Evolutionary conservation across 2,329 filamentous ascomycete species (phyloP).

Genomic region (Microsporum audouinii): DNA sequence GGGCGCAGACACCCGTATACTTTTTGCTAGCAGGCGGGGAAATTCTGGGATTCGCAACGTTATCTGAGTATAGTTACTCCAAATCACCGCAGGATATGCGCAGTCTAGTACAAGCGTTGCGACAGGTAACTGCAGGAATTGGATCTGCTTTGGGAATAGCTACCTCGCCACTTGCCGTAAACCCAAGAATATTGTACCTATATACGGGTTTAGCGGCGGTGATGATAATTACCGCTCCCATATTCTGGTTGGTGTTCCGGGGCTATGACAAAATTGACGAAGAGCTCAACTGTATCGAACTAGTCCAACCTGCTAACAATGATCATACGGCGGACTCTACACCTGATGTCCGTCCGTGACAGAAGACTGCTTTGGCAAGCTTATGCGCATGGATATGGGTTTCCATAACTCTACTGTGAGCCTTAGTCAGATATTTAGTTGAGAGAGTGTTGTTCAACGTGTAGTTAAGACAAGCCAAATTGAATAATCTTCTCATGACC

Average conservation of each 20-base stretch:
- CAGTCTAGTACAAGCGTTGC: slow-evolving; percentile 18
- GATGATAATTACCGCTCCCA: slow-evolving; percentile 7
- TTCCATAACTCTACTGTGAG: neutral
- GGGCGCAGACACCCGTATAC: slow-evolving; percentile 11
- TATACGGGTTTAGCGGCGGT: slow-evolving; percentile 11
- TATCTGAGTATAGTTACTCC: slow-evolving; percentile 58
- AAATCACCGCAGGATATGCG: slow-evolving; percentile 44
- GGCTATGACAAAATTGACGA: slow-evolving; percentile 14
- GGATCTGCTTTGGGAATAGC: slow-evolving; percentile 12
- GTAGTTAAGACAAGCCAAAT: too few relatives aligned
- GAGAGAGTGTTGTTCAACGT: too few relatives aligned
- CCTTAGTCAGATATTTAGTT: neutral
- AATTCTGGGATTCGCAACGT: slow-evolving; percentile 36
- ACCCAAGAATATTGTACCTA: slow-evolving; percentile 13
- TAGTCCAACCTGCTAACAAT: neutral
- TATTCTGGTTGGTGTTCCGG: slow-evolving; percentile 11
- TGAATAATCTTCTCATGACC: too few relatives aligned
- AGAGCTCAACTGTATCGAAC: slow-evolving; percentile 10
- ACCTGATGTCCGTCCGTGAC: neutral
- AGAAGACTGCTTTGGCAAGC: neutral
- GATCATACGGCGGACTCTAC: neutral
- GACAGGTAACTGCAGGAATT: slow-evolving; percentile 15
- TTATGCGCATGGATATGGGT: neutral
- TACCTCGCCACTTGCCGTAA: slow-evolving; percentile 7
- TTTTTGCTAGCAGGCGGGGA: slow-evolving; percentile 20